phyloP scores from a whole-genome alignment of 2,329 filamentous ascomycete genomes.

The Sporothrix brunneoviolacea region DNA sequence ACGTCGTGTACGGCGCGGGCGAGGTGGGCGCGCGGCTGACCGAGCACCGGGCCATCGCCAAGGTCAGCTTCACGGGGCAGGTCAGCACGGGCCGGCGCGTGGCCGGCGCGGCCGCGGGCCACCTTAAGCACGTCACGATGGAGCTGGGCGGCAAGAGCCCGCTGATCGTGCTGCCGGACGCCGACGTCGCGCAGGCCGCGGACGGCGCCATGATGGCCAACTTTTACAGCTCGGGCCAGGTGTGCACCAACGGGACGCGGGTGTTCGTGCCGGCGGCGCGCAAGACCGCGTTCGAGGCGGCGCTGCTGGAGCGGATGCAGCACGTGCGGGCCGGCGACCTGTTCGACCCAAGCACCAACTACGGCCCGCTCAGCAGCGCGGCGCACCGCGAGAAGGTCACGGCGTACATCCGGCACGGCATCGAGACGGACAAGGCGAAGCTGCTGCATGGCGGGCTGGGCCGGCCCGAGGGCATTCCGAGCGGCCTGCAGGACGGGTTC shows the following conservation, averaged over 20 bases:
- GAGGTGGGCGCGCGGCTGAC: conserved; percentile 19
- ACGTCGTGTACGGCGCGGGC: conserved; percentile 36
- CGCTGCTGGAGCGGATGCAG: conserved; percentile 61
- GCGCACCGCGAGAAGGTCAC: conserved; percentile 70
- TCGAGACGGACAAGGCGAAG: conserved; percentile 64
- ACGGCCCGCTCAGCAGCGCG: conserved; percentile 73
- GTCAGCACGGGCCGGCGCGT: conserved; percentile 61
- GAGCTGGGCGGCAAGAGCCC: conserved; percentile 64
- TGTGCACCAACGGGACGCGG: conserved; percentile 86
- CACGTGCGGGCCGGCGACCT: conserved; percentile 66
- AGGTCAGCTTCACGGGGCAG: conserved; percentile 64
- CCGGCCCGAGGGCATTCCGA: conserved; percentile 41
- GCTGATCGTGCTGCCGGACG: conserved; percentile 67
- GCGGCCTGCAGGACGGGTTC: conserved; percentile 55
- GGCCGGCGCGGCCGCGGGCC: conserved; percentile 51
- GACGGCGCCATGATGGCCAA: conserved; percentile 91
- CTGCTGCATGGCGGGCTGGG: conserved; percentile 64
- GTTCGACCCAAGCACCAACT: conserved; percentile 67
- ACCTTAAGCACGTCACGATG: conserved; percentile 63
- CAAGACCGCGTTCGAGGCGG: conserved; percentile 38
- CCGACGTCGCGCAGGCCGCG: conserved; percentile 70
- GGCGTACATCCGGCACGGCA: conserved; percentile 69
- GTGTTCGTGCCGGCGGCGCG: conserved; percentile 69
- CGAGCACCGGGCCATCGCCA: conserved; percentile 38
- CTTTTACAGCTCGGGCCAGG: conserved; percentile 85